Evolutionary conservation across 306 rosid species (phyloP), one percentile per base, ranked within the genome.

Genomic region (Psophocarpus tetragonolobus): DNA sequence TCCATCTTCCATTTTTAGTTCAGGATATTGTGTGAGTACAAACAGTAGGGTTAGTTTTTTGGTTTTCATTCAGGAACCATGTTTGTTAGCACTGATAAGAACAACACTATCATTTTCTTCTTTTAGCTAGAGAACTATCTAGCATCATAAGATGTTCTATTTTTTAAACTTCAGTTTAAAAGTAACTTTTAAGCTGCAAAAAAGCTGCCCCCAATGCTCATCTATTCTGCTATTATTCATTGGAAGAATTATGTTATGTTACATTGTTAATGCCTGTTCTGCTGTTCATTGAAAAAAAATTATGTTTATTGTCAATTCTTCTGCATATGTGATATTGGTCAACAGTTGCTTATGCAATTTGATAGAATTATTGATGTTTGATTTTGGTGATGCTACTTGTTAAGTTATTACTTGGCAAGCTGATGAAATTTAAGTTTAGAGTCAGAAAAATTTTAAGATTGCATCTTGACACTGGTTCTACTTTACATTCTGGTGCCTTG

Each of bases 401-500:
- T 65, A 21, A 35, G 45, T 21, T 54, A 23, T 10, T 29, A 44
- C 18, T 32, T 63, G 30, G 47, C 75, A 42, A 51, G 30, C 30
- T n/a, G 29, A 39, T 11, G 33, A 64, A 42, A 51, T 71, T 21
- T 18, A 54, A 71, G 42, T 56, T 77, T 73, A 68, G 24, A 48
- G 62, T 45, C 8, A 18, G 66, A 58, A 26, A 75, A 75, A 20
- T 68, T 45, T 5, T 12, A 20, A 26, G 60, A 23, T 9, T 8
- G 17, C 38, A 18, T 72, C 64, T 65, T 65, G 36, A 61, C 6
- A 26, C 8, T 33, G 26, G 10, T 84, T 41, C 38, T 79, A 26
- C 69, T 41, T 5, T 27, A 63, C 36, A 62, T 23, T 76, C n/a
- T 83, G 48, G 39, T 78, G 12, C 86, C 64, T 79, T 78, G 12